Conservation (phyloP, 2,329 filamentous ascomycete species). For the Trichoderma brevicompactum region DNA sequence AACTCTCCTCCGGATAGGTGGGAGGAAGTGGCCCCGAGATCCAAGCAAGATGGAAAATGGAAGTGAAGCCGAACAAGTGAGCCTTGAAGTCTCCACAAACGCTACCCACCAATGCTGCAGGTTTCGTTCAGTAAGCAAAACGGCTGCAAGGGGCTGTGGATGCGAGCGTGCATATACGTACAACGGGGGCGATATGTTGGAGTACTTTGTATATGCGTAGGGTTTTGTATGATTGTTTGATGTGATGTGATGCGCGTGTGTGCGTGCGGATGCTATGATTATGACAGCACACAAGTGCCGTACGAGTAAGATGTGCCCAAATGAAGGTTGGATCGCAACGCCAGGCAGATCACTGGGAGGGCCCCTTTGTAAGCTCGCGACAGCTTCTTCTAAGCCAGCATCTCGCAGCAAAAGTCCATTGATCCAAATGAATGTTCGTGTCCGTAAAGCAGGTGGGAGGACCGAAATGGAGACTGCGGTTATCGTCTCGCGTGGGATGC, state of each 20-base stretch:
- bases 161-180: neutral
- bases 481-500: slow-evolving; percentile 11
- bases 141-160: neutral
- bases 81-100: slow-evolving; percentile 4
- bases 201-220: neutral
- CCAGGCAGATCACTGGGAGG: neutral
- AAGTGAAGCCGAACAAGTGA: neutral
- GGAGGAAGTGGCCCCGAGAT: neutral
- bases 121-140: slow-evolving; percentile 1
- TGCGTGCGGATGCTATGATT: neutral
- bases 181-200: neutral
- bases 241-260: neutral
- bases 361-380: slow-evolving; percentile 1
- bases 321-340: neutral
- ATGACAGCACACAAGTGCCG: neutral
- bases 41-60: neutral
- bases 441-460: neutral
- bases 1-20: neutral
- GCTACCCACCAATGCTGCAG: slow-evolving; percentile 7
- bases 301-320: neutral
- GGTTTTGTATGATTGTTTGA: neutral
- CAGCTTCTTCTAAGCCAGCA: neutral
- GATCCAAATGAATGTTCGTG: slow-evolving; percentile 1
- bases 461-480: slow-evolving; percentile 14
- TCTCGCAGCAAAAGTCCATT: slow-evolving; percentile 12